These are phyloP conservation scores for Rhodotorula paludigena DNA, from an alignment of 768 basidiomycete genomes.

Conservation along the genomic window DNA sequence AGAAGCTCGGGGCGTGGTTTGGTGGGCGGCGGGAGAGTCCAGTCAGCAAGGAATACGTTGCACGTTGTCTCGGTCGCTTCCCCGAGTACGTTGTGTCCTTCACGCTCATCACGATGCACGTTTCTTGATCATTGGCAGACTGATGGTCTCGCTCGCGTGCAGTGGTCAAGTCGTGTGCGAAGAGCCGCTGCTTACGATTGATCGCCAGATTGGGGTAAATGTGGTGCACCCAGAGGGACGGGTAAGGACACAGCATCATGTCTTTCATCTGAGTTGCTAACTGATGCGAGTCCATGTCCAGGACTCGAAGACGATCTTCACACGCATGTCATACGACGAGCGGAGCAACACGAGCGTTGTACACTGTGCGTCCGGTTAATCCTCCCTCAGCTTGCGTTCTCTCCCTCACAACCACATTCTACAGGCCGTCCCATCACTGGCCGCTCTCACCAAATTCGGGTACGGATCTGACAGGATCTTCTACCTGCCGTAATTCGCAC, in stretches of 20 bases:
- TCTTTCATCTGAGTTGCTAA: background rate
- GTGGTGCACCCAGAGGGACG: constrained; percentile 94
- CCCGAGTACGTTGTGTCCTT: constrained; percentile 77
- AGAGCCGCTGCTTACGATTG: constrained; percentile 80
- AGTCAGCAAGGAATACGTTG: constrained; percentile 80
- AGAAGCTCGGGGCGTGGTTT: constrained; percentile 72
- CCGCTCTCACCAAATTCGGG: constrained; percentile 92
- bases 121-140: background rate
- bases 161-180: constrained; percentile 80
- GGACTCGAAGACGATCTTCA: constrained; percentile 86
- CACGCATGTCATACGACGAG: constrained; percentile 70
- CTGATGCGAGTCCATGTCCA: constrained; percentile 46
- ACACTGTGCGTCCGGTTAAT: constrained; percentile 52
- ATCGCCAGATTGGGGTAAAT: constrained; percentile 93
- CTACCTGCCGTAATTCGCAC: background rate
- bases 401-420: constrained; percentile 43
- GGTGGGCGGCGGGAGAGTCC: constrained; percentile 56
- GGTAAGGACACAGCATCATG: constrained; percentile 51
- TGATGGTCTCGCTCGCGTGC: background rate
- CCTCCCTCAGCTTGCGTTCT: background rate
- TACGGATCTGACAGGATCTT: background rate
- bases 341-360: constrained; percentile 79
- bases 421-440: constrained; percentile 71
- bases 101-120: no score
- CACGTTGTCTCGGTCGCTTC: constrained; percentile 77